Evolutionary conservation across 177 flowering plant species (phyloP).

Genomic region (Vitis hybrid): DNA sequence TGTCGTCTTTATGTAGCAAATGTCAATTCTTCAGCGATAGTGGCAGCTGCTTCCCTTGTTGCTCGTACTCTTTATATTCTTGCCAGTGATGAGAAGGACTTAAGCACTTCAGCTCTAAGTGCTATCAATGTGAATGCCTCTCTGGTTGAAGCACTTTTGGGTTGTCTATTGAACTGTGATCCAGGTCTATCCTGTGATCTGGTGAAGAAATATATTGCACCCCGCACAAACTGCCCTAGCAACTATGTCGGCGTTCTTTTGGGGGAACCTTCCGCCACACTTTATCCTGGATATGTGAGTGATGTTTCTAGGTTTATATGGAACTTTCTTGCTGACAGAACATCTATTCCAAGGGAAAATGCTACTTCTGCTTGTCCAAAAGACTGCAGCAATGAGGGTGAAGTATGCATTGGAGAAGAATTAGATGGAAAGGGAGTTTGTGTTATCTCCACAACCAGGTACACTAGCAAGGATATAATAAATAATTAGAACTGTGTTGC

Average conservation of each 20-base stretch:
- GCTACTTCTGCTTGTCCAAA: constrained; percentile 52
- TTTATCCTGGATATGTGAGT: constrained; percentile 40
- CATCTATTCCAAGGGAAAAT: constrained; percentile 45
- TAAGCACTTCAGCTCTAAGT: constrained; percentile 37
- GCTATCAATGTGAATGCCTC: constrained; percentile 63
- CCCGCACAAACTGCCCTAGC: constrained; percentile 64
- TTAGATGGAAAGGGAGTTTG: constrained; percentile 68
- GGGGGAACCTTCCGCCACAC: constrained; percentile 64
- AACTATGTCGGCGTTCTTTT: constrained; percentile 85
- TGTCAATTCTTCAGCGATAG: constrained; percentile 73
- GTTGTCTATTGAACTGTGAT: constrained; percentile 74
- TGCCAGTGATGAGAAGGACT: constrained; percentile 48
- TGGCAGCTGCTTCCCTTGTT: constrained; percentile 79
- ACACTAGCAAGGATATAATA: constrained; percentile 5
- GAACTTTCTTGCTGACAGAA: constrained; percentile 88
- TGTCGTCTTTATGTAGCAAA: constrained; percentile 57
- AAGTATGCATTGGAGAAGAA: constrained; percentile 70
- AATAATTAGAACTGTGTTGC: background rate
- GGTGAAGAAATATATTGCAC: constrained; percentile 65
- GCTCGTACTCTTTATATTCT: constrained; percentile 83
- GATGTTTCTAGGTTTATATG: constrained; percentile 83
- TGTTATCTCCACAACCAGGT: constrained; percentile 85
- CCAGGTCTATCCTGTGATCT: constrained; percentile 84
- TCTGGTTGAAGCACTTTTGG: constrained; percentile 77
- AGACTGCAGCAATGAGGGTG: constrained; percentile 49